Percentiles rank a stretch among this genome's conserved stretches.
Evolutionary conservation across 2,329 filamentous ascomycete species (phyloP).

Genomic region (Polychaeton citri): DNA sequence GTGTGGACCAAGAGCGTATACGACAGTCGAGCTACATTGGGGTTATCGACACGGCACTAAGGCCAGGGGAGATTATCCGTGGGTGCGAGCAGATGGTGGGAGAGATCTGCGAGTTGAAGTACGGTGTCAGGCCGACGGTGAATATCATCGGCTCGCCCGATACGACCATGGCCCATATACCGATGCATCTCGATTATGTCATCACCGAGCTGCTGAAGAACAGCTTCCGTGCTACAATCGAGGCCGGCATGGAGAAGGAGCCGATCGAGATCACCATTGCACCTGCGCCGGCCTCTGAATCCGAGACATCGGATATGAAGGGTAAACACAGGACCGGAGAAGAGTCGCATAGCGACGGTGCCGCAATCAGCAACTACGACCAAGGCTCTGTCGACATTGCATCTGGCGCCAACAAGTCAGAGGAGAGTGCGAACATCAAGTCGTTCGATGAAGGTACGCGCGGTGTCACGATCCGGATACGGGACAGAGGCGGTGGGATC

Average conservation of each 20-base stretch:
- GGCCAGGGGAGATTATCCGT: conserved; percentile 68
- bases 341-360: conserved; percentile 5
- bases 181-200: conserved; percentile 95
- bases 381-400: conserved; percentile 25
- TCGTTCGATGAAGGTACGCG: conserved; percentile 44
- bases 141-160: conserved; percentile 73
- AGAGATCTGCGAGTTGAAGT: conserved; percentile 93
- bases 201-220: conserved; percentile 95
- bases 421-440: conserved; percentile 25
- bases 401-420: conserved; percentile 11
- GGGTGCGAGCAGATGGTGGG: conserved; percentile 81
- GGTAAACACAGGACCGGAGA: conserved; percentile 7
- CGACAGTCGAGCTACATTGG: conserved; percentile 60
- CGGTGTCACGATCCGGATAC: conserved; percentile 87
- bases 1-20: conserved; percentile 22
- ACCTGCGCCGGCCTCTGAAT: conserved; percentile 40
- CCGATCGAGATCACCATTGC: conserved; percentile 89
- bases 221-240: conserved; percentile 84
- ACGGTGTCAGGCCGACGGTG: conserved; percentile 72
- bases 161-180: conserved; percentile 85
- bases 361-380: conserved; percentile 18
- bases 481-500: conserved; percentile 91
- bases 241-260: conserved; percentile 64
- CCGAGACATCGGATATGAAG: conserved; percentile 14
- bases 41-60: conserved; percentile 83